Evolutionary conservation across 1,284 basidiomycete genomes (phyloP).

Genomic region (Ganoderma leucocontextum): DNA sequence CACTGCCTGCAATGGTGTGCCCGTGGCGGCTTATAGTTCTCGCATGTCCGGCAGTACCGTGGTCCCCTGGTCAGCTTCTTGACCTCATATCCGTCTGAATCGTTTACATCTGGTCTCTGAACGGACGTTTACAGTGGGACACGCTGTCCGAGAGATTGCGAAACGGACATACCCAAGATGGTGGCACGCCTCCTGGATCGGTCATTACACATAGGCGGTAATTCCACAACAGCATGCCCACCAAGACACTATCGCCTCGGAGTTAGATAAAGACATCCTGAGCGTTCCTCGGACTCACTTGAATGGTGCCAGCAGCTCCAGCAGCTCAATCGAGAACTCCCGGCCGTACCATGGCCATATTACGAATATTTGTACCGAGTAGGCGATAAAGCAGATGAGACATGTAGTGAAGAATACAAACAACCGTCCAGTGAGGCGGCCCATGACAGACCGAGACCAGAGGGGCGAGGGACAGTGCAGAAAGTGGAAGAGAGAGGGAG

Average conservation of each 20-base stretch:
- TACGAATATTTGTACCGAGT: slow-evolving; percentile 88
- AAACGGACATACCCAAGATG: slow-evolving; percentile 71
- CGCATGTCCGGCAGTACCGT: slow-evolving; percentile 85
- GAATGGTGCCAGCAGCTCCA: slow-evolving; percentile 84
- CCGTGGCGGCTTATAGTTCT: slow-evolving; percentile 75
- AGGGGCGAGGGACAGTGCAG: slow-evolving; percentile 40
- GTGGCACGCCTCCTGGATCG: slow-evolving; percentile 86
- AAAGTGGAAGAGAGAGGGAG: slow-evolving; percentile 17
- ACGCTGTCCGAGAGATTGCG: slow-evolving; percentile 2
- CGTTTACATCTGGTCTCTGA: slow-evolving; percentile 79
- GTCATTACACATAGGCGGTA: slow-evolving; percentile 85
- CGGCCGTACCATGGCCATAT: slow-evolving; percentile 92
- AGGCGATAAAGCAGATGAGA: slow-evolving; percentile 90
- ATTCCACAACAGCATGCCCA: slow-evolving; percentile 85
- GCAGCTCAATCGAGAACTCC: slow-evolving; percentile 73
- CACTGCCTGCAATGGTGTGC: slow-evolving; percentile 93
- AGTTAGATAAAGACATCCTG: slow-evolving; percentile 18
- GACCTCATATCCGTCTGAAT: slow-evolving; percentile 81
- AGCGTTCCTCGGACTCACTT: slow-evolving; percentile 65
- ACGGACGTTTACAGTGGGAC: slow-evolving; percentile 8
- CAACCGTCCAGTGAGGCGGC: slow-evolving; percentile 62
- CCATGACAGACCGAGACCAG: slow-evolving; percentile 44
- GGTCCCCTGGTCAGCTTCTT: slow-evolving; percentile 85
- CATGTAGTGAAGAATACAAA: slow-evolving; percentile 75
- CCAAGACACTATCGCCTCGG: slow-evolving; percentile 62